Evolutionary conservation across 805 yeast species (phyloP), one percentile per base, ranked within the genome.

Genomic region (Myxozyma neotropica): DNA sequence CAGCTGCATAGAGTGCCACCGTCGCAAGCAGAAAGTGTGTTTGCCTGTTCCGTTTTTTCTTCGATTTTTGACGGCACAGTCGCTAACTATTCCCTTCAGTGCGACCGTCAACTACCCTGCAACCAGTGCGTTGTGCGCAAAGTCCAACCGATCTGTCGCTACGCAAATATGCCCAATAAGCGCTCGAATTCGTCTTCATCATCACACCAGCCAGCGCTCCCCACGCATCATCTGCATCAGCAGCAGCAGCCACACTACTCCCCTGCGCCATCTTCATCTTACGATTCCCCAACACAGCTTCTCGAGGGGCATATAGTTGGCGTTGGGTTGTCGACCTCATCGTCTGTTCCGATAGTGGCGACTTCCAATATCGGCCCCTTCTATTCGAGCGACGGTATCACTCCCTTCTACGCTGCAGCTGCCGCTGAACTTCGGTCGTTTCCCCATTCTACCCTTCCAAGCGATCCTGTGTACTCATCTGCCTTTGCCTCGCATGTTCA

Each of bases 1-100:
- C 42, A 53, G 61, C 43, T 60, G 64, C 54, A 48, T 53, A 13
- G 64, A 60, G 38, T 60, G 64, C 45, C 64, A 60, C 27, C 57
- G 64, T 10, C 59, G 64, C 26, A 60, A 60, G 52, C 64, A 60
- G 35, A 60, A 57, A 40, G 64, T 60, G 36, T n/a, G 52, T 39
- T n/a, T 4, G 33, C 31, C n/a, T 12, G n/a, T n/a, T n/a, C n/a
- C n/a, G n/a, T n/a, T n/a, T n/a, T n/a, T n/a, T n/a, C n/a, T n/a
- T n/a, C n/a, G n/a, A n/a, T n/a, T n/a, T n/a, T n/a, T n/a, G 21
- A 8, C 24, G 19, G 19, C 27, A 15, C 26, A 19, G 13, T 13
- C 7, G n/a, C 55, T 24, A 5, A 24, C 36, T 35, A 3, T 13
- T 26, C 8, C 35, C 8, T 48, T 7, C 40, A 60, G 64, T 60